A percentile compares a stretch with the other conserved stretches of the same genome.
Conservation (phyloP, 73 alveolate genomes). For the Tetrahymena borealis region DNA sequence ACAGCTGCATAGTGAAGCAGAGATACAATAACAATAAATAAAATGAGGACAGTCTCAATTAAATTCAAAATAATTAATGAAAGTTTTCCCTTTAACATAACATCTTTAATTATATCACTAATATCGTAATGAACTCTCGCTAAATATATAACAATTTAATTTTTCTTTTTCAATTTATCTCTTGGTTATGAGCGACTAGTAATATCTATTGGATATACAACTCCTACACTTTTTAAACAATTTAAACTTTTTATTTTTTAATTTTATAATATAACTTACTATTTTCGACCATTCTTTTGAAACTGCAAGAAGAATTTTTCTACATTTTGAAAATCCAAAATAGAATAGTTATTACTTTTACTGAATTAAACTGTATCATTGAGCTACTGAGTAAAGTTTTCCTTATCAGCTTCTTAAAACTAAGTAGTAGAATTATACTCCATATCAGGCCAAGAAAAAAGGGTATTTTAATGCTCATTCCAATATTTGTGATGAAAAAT, state of each 20-base stretch:
- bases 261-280: background rate
- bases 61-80: background rate
- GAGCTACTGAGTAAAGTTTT: background rate
- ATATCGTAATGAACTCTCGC: background rate
- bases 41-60: background rate
- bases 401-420: background rate
- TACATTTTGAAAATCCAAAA: background rate
- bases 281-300: background rate
- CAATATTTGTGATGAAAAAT: background rate
- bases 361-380: background rate
- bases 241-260: background rate
- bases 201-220: background rate
- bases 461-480: background rate
- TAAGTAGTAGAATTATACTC: background rate
- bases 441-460: background rate
- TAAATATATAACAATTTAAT: background rate
- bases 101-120: background rate
- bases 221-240: background rate
- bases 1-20: background rate
- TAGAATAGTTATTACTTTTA: background rate
- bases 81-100: background rate
- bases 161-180: background rate
- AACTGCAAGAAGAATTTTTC: background rate
- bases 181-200: background rate
- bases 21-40: background rate